Evolutionary conservation across 768 basidiomycete genomes (phyloP), one percentile per base, ranked within the genome.

Genomic region (Auricularia cornea): DNA sequence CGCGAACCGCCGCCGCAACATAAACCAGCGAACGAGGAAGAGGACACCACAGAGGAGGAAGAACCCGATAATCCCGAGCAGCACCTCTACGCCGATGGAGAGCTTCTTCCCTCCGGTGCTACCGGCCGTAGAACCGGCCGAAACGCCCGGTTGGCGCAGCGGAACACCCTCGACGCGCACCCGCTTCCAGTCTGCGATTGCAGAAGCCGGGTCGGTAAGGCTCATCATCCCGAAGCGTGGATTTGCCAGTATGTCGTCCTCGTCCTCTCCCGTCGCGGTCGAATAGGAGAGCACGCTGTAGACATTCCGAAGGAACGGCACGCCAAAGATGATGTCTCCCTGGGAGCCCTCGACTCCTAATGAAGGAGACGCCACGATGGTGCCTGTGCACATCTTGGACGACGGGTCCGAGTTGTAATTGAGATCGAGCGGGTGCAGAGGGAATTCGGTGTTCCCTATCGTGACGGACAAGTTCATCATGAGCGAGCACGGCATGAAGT

Each of bases 201-300:
- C 90, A 3, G 70, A 71, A 0, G 82, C 79, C 0, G 83, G 77
- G 66, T 92, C 81, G 2, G 89, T 90, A 1, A 93, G 75, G 3
- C 79, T 70, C 26, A 90, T 64, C 6, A 93, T 71, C 0, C 89
- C 90, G 1, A 92, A 78, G 1, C 76, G 72, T 0, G 89, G 80
- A 3, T 61, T 63, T 57, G 63, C 68, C 77, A 18, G 62, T 64
- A 38, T 38, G 40, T 48, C 32, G 31, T 57, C 59, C 23, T 59
- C 59, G 38, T 33, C 59, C 57, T 57, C 52, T 33, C 63, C 32
- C n/a, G 5, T 56, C 1, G 30, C 35, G 48, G 12, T n/a, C 8
- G 66, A 81, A 70, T 87, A 90, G 1, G 85, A 86, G 81, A 91
- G 82, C 66, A 93, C 89, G 14, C 83, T 86, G 70, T 93, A 92